Evolutionary conservation across 768 basidiomycete genomes (phyloP), one percentile per base, ranked within the genome.

Genomic region (Pholiota conissans): DNA sequence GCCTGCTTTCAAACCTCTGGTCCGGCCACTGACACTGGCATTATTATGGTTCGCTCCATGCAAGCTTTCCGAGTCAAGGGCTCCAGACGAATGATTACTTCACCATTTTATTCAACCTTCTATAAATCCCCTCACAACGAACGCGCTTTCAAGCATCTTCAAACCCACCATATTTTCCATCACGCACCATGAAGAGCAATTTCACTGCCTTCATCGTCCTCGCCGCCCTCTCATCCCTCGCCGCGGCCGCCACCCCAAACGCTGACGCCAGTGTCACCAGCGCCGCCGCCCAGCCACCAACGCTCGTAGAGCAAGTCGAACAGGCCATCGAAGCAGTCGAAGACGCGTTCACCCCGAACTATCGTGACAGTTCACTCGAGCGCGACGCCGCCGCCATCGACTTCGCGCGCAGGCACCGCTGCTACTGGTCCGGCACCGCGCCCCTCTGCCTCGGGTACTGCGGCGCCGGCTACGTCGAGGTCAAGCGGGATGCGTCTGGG

Each of bases 391-490:
- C 14, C 8, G 30, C 18, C 13, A 14, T 18, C 11, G 18, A 29
- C 16, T 1, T 32, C 5, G 49, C 10, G 6, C 30, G 30, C 27
- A 28, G n/a, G 3, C 49, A 20, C n/a, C 30, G 52, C 2, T 59
- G 58, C 20, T 55, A 59, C 39, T 59, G 58, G 58, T 46, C 46
- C 5, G 58, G 58, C 16, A 59, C 47, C 9, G 58, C 52, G 11
- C 58, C 52, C 16, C 35, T 49, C 5, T 59, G 58, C n/a, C 46
- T 49, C 3, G 47, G 47, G 14, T 55, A 47, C 52, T 49, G 54
- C 13, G 47, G 47, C 1, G 7, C 26, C 18, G 22, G 34, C 6
- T 59, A 59, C 32, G 7, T 18, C 6, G 46, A 54, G 13, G 14
- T 1, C 0, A 20, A 40, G 48, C 49, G 28, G 32, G 14, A 29